phyloP scores from a whole-genome alignment of 345 rosid genomes.

The Abelmoschus esculentus region DNA sequence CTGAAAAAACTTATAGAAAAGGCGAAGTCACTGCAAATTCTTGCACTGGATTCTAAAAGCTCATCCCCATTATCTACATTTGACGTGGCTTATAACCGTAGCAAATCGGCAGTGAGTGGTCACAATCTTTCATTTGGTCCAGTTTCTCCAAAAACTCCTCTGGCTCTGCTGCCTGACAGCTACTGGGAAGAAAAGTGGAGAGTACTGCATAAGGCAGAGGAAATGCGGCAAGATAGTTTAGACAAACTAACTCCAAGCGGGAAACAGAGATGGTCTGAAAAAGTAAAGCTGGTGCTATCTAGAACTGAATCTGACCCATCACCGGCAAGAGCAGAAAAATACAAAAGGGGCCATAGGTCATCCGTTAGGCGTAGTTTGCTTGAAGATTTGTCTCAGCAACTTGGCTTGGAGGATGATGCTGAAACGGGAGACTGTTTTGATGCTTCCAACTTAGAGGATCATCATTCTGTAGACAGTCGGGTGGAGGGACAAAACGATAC shows the following conservation, averaged over 20 bases:
- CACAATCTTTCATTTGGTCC: slow-evolving; percentile 48
- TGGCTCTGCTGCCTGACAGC: slow-evolving; percentile 54
- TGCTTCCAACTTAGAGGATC: slow-evolving; percentile 19
- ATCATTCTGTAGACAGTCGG: slow-evolving; percentile 17
- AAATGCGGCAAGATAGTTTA: slow-evolving; percentile 29
- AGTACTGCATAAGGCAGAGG: slow-evolving; percentile 57
- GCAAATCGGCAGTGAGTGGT: slow-evolving; percentile 39
- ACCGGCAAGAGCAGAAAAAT: slow-evolving; percentile 29
- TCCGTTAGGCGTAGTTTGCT: slow-evolving; percentile 59
- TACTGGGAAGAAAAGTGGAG: slow-evolving; percentile 99
- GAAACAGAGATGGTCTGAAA: slow-evolving; percentile 75
- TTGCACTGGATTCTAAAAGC: slow-evolving; percentile 46
- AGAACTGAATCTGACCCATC: slow-evolving; percentile 77
- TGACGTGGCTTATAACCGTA: slow-evolving; percentile 27
- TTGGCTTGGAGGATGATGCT: slow-evolving; percentile 42
- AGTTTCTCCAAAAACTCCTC: slow-evolving; percentile 57
- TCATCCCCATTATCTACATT: slow-evolving; percentile 18
- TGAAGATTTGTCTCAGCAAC: slow-evolving; percentile 57
- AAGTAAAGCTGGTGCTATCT: slow-evolving; percentile 43
- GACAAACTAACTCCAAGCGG: slow-evolving; percentile 33
- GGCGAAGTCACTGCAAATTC: slow-evolving; percentile 66
- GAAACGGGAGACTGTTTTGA: slow-evolving; percentile 23
- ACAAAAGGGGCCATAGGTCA: slow-evolving; percentile 30
- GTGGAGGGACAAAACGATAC: slow-evolving; percentile 23
- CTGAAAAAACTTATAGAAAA: slow-evolving; percentile 53